Percentiles rank a stretch among this genome's conserved stretches.
phyloP scores from a whole-genome alignment of 1,284 basidiomycete species.

The Pisolithus thermaeus region DNA sequence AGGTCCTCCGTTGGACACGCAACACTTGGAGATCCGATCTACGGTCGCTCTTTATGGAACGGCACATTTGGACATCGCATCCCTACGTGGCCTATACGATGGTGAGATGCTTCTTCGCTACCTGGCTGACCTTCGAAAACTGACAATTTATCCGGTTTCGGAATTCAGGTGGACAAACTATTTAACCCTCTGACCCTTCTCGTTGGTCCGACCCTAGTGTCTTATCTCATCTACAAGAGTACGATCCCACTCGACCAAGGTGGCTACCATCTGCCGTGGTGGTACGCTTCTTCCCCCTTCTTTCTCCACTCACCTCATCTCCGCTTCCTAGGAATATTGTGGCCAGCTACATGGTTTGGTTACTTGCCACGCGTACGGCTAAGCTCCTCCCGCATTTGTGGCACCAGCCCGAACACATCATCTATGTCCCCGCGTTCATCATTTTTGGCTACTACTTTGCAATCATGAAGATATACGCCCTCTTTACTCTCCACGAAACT shows the following conservation, averaged over 20 bases:
- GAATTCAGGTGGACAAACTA: constrained; percentile 75
- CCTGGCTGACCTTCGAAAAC: not conserved
- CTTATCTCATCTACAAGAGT: constrained; percentile 72
- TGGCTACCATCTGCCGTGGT: constrained; percentile 86
- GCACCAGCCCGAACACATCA: constrained; percentile 77
- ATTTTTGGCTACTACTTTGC: constrained; percentile 86
- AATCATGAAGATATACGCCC: constrained; percentile 82
- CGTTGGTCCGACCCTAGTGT: constrained; percentile 74
- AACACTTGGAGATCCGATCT: constrained; percentile 92
- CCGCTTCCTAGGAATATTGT: constrained; percentile 61
- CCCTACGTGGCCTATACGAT: constrained; percentile 91
- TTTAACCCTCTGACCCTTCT: constrained; percentile 88
- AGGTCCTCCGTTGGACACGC: constrained; percentile 87
- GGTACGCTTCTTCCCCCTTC: constrained; percentile 46
- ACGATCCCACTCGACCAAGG: constrained; percentile 63
- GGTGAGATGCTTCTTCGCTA: constrained; percentile 37
- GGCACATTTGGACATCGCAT: constrained; percentile 82
- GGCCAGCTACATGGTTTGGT: constrained; percentile 72
- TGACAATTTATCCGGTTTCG: constrained; percentile 5
- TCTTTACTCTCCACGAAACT: constrained; percentile 82
- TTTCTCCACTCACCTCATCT: constrained; percentile 8
- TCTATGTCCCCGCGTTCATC: constrained; percentile 90
- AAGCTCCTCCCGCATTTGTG: constrained; percentile 89
- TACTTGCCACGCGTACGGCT: constrained; percentile 75
- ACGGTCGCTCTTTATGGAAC: constrained; percentile 82